Evolutionary conservation across 2,329 filamentous ascomycete species (phyloP).

Genomic region (Trichoderma sp.): DNA sequence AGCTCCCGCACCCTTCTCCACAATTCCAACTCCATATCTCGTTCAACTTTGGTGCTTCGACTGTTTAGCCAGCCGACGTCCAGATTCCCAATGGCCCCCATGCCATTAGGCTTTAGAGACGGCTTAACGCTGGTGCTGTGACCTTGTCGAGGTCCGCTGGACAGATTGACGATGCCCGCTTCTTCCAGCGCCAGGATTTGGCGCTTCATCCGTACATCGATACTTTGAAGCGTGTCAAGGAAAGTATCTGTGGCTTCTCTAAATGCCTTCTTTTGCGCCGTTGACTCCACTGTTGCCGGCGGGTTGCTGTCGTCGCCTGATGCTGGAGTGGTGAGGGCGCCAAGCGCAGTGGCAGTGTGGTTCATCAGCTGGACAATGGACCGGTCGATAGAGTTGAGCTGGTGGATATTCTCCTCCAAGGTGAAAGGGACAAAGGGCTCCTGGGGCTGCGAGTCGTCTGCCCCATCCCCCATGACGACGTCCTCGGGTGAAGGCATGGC

Average conservation of each 20-base stretch:
- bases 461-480: conserved; percentile 30
- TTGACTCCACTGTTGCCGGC: conserved; percentile 35
- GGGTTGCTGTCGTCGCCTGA: conserved; percentile 22
- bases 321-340: conserved; percentile 40
- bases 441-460: conserved; percentile 32
- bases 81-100: conserved; percentile 57
- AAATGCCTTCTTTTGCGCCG: conserved; percentile 54
- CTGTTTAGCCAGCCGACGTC: conserved; percentile 91
- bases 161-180: conserved; percentile 65
- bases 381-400: conserved; percentile 75
- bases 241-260: conserved; percentile 63
- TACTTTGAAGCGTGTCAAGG: conserved; percentile 67
- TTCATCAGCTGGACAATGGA: conserved; percentile 42
- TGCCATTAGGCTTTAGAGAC: conserved; percentile 52
- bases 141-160: conserved; percentile 33
- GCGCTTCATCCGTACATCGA: conserved; percentile 68
- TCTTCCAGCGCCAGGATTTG: conserved; percentile 75
- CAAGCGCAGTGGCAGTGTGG: conserved; percentile 47
- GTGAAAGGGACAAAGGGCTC: conserved; percentile 69
- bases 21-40: conserved; percentile 79
- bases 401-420: conserved; percentile 72
- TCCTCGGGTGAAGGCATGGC: conserved; percentile 35
- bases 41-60: conserved; percentile 74
- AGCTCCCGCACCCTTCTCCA: conserved; percentile 50
- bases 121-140: conserved; percentile 36